A percentile compares a stretch with the other conserved stretches of the same genome.
Evolutionary conservation across 371 early-diverging fungal species (phyloP).

Genomic region (Zopfochytrium polystomum): DNA sequence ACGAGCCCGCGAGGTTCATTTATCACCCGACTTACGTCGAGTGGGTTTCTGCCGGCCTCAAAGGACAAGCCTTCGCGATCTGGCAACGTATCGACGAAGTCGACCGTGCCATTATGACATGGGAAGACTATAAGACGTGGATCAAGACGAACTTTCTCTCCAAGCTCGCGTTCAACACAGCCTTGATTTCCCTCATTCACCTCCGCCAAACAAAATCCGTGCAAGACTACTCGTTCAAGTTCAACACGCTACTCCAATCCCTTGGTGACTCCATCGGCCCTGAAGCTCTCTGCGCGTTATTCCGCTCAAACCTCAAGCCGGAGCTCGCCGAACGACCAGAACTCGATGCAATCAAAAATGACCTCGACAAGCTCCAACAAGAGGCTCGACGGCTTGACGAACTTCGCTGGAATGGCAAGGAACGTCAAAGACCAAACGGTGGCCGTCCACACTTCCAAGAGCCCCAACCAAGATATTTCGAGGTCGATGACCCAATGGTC

Average conservation of each 20-base stretch:
- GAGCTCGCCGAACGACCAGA: background rate
- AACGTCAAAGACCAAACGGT: background rate
- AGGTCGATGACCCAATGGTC: background rate
- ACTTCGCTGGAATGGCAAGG: background rate
- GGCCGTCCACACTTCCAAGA: background rate
- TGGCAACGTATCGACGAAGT: background rate
- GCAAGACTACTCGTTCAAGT: background rate
- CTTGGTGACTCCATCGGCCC: background rate
- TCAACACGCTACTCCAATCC: background rate
- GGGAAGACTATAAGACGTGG: background rate
- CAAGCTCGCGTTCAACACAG: background rate
- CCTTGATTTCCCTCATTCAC: background rate
- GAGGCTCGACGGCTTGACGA: background rate
- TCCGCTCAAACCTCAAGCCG: background rate
- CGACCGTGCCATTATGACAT: background rate
- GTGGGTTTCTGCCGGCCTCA: background rate
- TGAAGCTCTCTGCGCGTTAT: background rate
- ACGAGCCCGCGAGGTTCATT: background rate
- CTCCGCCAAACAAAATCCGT: background rate
- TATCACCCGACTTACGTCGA: background rate
- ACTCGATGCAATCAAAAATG: background rate
- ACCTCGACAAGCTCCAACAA: background rate
- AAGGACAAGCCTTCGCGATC: background rate
- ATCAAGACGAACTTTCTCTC: background rate
- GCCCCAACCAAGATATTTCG: background rate